Base-by-base conservation (phyloP, 2,329 filamentous ascomycete genomes). In the Cercospora citrullina region DNA sequence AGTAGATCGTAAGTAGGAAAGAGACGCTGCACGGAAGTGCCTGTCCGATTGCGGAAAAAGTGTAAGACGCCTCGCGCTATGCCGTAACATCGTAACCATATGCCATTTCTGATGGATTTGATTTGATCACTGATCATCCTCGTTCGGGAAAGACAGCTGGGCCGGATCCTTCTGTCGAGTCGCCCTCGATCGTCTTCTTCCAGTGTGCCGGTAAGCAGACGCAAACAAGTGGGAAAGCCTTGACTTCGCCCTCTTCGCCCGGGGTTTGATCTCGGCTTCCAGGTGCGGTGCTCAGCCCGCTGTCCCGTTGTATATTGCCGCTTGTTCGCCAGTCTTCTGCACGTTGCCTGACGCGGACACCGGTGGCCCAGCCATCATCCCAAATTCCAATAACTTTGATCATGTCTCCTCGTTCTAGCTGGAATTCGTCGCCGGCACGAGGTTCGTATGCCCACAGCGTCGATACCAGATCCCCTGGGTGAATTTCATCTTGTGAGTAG, bases 341-440 rank as follows among this genome's bases (percentile, higher is more conserved):
- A 65, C 88, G 87, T 75, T 96, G 92, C 64, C 90, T 86, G 65
- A 96, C 83, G 77, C 96, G 86, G 65, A 97, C 87, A 75, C 95
- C 95, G 1, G 95, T 99, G 10, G 95, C 95, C 95, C 95, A 99
- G 58, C 95, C 95, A 78, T 99, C 95, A 76, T 99, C 95, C 95
- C 95, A 99, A 73, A 99, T 99, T 70, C 95, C 95, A 33, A 98
- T 91, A 14, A 99, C 90, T 82, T 97, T 98, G 76, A 99, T 86
- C 94, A 99, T 97, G 77, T 99, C 95, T 64, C 95, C 95, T 67
- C 95, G 89, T 75, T 98, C 95, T 42, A 99, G 84, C 45, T 92
- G 86, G 77, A 98, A 98, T 77, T 99, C 95, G 76, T 99, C 95
- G 31, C 89, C 88, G 4, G 95, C 95, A 36, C 95, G 91, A 36